Percentiles rank a stretch among this genome's conserved stretches.
These are phyloP conservation scores for Alnus glutinosa DNA, from an alignment of 306 rosid species.

Conservation along the genomic window DNA sequence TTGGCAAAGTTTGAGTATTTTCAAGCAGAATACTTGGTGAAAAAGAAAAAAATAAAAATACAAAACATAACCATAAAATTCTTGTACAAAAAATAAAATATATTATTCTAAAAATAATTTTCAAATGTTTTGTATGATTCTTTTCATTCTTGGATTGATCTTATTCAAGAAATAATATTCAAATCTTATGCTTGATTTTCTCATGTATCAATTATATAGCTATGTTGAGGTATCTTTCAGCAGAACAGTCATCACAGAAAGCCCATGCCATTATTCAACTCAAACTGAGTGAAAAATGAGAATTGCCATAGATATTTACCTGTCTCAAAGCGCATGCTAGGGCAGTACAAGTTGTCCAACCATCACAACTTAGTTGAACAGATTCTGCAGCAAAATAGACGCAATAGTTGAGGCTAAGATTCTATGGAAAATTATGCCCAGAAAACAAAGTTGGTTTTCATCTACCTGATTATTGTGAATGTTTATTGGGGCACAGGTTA, in stretches of 20 bases:
- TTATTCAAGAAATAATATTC: too few relatives aligned
- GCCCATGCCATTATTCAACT: not conserved
- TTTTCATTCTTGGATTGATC: too few relatives aligned
- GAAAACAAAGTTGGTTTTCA: not conserved
- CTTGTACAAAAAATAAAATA: too few relatives aligned
- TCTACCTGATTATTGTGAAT: conserved; percentile 8
- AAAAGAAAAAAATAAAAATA: too few relatives aligned
- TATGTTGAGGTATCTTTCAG: not conserved
- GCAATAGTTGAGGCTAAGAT: not conserved
- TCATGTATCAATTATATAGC: not conserved
- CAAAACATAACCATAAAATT: too few relatives aligned
- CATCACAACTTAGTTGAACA: not conserved
- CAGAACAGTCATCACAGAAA: not conserved
- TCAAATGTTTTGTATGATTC: too few relatives aligned
- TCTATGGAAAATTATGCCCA: not conserved
- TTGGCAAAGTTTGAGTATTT: too few relatives aligned
- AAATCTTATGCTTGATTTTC: too few relatives aligned
- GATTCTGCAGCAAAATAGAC: not conserved
- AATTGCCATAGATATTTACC: not conserved
- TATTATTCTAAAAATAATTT: too few relatives aligned
- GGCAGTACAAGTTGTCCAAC: not conserved
- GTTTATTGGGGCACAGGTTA: conserved; percentile 1
- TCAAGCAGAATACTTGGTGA: too few relatives aligned
- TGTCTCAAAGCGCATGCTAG: not conserved
- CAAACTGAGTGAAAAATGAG: not conserved